Conservation (phyloP, 2,329 filamentous ascomycete genomes). For the Hirsutella rhossiliensis region DNA sequence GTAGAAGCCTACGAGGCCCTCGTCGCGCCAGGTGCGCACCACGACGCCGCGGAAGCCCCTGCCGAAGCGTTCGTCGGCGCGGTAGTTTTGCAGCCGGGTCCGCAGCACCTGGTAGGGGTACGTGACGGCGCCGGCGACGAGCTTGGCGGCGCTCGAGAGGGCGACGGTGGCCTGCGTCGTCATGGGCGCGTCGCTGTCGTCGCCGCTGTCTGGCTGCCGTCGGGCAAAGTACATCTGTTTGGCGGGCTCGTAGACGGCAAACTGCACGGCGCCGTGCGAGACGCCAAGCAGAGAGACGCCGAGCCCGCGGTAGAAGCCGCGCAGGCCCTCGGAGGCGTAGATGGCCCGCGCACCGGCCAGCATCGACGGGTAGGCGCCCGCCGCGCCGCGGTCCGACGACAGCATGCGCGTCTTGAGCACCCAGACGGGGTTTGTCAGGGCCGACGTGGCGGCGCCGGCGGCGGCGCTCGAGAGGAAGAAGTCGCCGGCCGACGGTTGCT, state of each 20-base stretch:
- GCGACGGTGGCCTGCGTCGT: constrained; percentile 67
- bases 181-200: constrained; percentile 24
- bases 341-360: constrained; percentile 57
- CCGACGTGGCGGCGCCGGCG: constrained; percentile 61
- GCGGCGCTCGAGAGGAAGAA: constrained; percentile 71
- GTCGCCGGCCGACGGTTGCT: constrained; percentile 41
- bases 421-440: constrained; percentile 92
- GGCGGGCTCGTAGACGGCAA: constrained; percentile 78
- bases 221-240: constrained; percentile 44
- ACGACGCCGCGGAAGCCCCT: constrained; percentile 60
- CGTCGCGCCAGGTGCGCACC: constrained; percentile 61
- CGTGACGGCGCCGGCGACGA: constrained; percentile 78
- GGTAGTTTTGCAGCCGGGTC: constrained; percentile 79
- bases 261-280: constrained; percentile 86
- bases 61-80: constrained; percentile 63
- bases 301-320: constrained; percentile 81
- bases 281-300: constrained; percentile 76
- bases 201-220: constrained; percentile 9
- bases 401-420: constrained; percentile 97
- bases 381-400: constrained; percentile 60
- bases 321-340: constrained; percentile 55
- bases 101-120: constrained; percentile 94
- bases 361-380: constrained; percentile 74
- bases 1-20: constrained; percentile 79
- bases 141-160: constrained; percentile 70